These are phyloP conservation scores for Scolecobasidium constrictum DNA, from an alignment of 2,329 filamentous ascomycete species.

Conservation along the genomic window DNA sequence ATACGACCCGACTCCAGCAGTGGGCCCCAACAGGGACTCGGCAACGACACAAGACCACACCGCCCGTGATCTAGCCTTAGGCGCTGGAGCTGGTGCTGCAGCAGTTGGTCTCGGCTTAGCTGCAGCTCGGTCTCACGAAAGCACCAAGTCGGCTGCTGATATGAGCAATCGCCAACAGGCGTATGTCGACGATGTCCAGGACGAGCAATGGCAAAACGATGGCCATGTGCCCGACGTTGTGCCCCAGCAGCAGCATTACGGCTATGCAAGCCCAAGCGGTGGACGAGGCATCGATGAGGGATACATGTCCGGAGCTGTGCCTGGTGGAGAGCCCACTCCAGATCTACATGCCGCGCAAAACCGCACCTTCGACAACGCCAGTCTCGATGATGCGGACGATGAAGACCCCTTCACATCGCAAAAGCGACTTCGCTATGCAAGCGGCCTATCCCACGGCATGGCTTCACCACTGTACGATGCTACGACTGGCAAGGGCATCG, in stretches of 20 bases:
- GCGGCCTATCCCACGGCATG: conserved; percentile 88
- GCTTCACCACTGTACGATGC: conserved; percentile 82
- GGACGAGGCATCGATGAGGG: conserved; percentile 69
- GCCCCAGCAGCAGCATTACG: conserved; percentile 12
- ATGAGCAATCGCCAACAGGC: conserved; percentile 18
- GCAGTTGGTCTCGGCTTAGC: conserved; percentile 44
- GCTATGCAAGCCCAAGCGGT: conserved; percentile 41
- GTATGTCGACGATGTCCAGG: conserved; percentile 26
- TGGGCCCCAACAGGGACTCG: conserved; percentile 17
- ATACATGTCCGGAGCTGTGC: conserved; percentile 70
- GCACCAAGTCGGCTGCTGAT: conserved; percentile 16
- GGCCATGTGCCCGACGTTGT: conserved; percentile 16
- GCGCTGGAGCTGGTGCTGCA: conserved; percentile 34
- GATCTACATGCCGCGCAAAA: conserved; percentile 20
- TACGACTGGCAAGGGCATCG: conserved; percentile 75
- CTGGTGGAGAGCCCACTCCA: conserved; percentile 34
- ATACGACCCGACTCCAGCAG: conserved; percentile 42
- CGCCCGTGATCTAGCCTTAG: conserved; percentile 2
- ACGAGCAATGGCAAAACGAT: conserved; percentile 14
- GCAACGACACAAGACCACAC: background rate
- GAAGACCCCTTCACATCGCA: conserved; percentile 57
- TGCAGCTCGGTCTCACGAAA: conserved; percentile 21
- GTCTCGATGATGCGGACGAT: conserved; percentile 31
- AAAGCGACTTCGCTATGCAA: conserved; percentile 55
- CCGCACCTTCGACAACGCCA: conserved; percentile 30